phyloP scores from a whole-genome alignment of 2,329 filamentous ascomycete genomes.

The Fusarium poae region DNA sequence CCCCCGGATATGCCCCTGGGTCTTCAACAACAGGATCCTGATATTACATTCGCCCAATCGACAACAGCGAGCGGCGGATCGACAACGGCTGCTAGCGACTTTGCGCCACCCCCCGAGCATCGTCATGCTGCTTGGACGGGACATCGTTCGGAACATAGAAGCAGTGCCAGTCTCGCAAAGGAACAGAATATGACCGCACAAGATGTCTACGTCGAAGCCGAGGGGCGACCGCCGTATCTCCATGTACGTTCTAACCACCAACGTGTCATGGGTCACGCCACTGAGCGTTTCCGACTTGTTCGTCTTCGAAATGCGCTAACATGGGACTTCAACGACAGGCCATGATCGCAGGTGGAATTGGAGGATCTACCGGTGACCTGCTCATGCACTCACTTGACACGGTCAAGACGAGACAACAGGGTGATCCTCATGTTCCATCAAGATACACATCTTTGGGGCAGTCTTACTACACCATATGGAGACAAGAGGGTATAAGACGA shows the following conservation, averaged over 20 bases:
- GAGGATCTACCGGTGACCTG: constrained; percentile 94
- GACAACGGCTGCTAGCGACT: constrained; percentile 40
- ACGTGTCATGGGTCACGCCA: background rate
- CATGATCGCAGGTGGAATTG: constrained; percentile 94
- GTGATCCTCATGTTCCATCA: constrained; percentile 91
- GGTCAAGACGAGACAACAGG: constrained; percentile 97
- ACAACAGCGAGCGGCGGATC: constrained; percentile 35
- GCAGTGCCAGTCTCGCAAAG: constrained; percentile 38
- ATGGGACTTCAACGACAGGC: constrained; percentile 65
- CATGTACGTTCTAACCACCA: constrained; percentile 53
- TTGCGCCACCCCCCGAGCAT: constrained; percentile 44
- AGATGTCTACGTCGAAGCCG: constrained; percentile 58
- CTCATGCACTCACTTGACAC: constrained; percentile 99
- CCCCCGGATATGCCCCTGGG: constrained; percentile 47
- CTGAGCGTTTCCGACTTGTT: constrained; percentile 10
- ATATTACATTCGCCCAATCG: constrained; percentile 43
- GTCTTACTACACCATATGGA: constrained; percentile 92
- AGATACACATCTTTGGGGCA: constrained; percentile 92
- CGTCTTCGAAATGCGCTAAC: constrained; percentile 38
- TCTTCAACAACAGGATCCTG: constrained; percentile 44
- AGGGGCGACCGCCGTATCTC: constrained; percentile 60
- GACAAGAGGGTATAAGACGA: constrained; percentile 87
- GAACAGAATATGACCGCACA: constrained; percentile 54
- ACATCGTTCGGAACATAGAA: constrained; percentile 46
- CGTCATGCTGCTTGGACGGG: constrained; percentile 53